Conservation (phyloP, 768 basidiomycete genomes). For the Pisolithus orientalis region DNA sequence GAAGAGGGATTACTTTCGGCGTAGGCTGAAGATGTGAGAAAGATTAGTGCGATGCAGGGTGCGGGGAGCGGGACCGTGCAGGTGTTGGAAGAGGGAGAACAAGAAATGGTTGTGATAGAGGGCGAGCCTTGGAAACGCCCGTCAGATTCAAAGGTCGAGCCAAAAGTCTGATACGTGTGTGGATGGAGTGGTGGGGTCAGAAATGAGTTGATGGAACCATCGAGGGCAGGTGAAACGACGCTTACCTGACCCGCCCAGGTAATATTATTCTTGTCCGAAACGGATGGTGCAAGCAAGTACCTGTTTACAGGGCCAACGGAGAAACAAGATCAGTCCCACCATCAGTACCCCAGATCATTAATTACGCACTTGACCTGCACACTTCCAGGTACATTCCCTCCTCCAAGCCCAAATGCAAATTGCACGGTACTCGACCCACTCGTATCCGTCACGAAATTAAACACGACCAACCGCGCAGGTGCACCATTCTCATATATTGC, state of each 20-base stretch:
- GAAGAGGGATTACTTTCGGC: slow-evolving; percentile 6
- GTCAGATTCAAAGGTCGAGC: slow-evolving; percentile 20
- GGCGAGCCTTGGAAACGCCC: slow-evolving; percentile 17
- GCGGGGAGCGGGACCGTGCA: slow-evolving; percentile 23
- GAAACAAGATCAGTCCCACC: background rate
- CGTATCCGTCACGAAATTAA: slow-evolving; percentile 44
- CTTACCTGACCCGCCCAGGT: slow-evolving; percentile 45
- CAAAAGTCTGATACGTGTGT: slow-evolving; percentile 15
- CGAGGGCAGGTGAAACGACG: background rate
- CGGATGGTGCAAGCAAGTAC: slow-evolving; percentile 31
- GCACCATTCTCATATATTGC: slow-evolving; percentile 66
- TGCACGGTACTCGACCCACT: slow-evolving; percentile 34
- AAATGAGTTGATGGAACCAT: too few species aligned
- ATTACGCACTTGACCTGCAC: slow-evolving; percentile 28
- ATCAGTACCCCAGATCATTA: background rate
- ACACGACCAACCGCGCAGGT: slow-evolving; percentile 35
- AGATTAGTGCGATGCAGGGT: slow-evolving; percentile 23
- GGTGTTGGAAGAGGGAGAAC: slow-evolving; percentile 11
- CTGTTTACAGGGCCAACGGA: slow-evolving; percentile 5
- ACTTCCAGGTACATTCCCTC: slow-evolving; percentile 14
- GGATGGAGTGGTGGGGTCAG: too few species aligned
- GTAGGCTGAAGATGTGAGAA: slow-evolving; percentile 9
- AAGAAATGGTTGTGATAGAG: slow-evolving; percentile 13
- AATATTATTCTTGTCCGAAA: slow-evolving; percentile 39
- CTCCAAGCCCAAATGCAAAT: slow-evolving; percentile 9